phyloP scores from a whole-genome alignment of 2,329 filamentous ascomycete species.

The Phaeosphaeria sp. region DNA sequence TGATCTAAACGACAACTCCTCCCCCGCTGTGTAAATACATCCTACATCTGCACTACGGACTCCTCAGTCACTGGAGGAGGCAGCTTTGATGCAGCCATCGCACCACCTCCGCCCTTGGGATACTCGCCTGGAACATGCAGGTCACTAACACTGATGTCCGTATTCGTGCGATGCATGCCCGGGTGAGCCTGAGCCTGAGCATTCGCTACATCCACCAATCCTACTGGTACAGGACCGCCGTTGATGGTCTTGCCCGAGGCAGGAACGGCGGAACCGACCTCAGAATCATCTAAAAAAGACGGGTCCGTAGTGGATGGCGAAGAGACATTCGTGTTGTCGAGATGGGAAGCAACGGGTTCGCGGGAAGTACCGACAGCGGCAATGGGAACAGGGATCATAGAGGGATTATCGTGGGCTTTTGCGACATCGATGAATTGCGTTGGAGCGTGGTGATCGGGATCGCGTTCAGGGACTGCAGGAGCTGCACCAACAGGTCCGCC shows the following conservation, averaged over 20 bases:
- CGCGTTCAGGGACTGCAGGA: constrained; percentile 17
- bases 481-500: constrained; percentile 4
- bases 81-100: constrained; percentile 1
- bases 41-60: not conserved
- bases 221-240: constrained; percentile 36
- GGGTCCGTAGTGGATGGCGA: constrained; percentile 23
- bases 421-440: constrained; percentile 17
- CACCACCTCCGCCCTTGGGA: constrained; percentile 46
- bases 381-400: constrained; percentile 15
- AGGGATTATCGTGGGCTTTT: constrained; percentile 8
- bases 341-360: constrained; percentile 16
- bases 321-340: constrained; percentile 13
- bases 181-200: constrained; percentile 51
- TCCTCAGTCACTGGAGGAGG: not conserved
- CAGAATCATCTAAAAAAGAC: constrained; percentile 44
- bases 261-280: constrained; percentile 31
- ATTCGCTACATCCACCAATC: constrained; percentile 19
- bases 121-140: constrained; percentile 75
- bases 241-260: constrained; percentile 33
- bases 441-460: constrained; percentile 20
- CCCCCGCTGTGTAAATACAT: not conserved
- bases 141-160: constrained; percentile 64
- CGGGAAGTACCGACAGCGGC: constrained; percentile 7
- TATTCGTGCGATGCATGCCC: constrained; percentile 56
- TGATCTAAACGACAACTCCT: not conserved